These are phyloP conservation scores for Hypoxylon sp. DNA, from an alignment of 2,329 filamentous ascomycete genomes.

Conservation along the genomic window DNA sequence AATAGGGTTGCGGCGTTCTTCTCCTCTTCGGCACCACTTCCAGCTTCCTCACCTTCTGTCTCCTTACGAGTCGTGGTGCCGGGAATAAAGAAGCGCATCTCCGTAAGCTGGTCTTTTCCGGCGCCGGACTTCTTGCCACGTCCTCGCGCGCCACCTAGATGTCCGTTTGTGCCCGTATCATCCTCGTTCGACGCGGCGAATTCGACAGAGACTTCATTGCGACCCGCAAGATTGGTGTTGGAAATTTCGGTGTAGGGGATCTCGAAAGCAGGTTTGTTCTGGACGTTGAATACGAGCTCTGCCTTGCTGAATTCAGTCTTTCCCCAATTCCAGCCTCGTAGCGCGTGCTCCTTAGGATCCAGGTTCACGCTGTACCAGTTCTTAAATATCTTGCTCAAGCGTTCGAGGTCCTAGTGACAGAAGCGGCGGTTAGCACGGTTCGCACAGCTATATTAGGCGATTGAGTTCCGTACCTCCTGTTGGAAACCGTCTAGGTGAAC, in stretches of 20 bases:
- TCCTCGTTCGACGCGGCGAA: conserved; percentile 82
- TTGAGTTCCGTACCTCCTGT: conserved; percentile 68
- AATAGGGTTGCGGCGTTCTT: conserved; percentile 98
- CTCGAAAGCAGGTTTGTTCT: conserved; percentile 96
- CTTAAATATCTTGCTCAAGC: conserved; percentile 93
- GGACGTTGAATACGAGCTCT: conserved; percentile 95
- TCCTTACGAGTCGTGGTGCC: conserved; percentile 87
- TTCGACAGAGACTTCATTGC: conserved; percentile 97
- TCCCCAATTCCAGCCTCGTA: conserved; percentile 99
- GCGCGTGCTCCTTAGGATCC: conserved; percentile 92
- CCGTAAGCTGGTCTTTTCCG: conserved; percentile 91
- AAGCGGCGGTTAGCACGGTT: conserved; percentile 15
- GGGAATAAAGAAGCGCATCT: conserved; percentile 99
- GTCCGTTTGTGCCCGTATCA: conserved; percentile 80
- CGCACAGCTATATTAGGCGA: background rate
- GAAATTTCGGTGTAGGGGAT: conserved; percentile 97
- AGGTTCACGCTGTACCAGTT: conserved; percentile 97
- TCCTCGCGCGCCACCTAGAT: conserved; percentile 78
- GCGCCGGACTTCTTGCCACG: conserved; percentile 92
- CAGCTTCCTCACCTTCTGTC: conserved; percentile 79
- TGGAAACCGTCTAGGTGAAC: conserved; percentile 96
- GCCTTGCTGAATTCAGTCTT: conserved; percentile 97
- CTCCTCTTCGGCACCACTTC: conserved; percentile 80
- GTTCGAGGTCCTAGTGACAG: conserved; percentile 79
- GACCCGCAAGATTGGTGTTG: conserved; percentile 96